These are phyloP conservation scores for Porphyrellus cyaneotinctus DNA, from an alignment of 768 basidiomycete genomes.

Conservation along the genomic window DNA sequence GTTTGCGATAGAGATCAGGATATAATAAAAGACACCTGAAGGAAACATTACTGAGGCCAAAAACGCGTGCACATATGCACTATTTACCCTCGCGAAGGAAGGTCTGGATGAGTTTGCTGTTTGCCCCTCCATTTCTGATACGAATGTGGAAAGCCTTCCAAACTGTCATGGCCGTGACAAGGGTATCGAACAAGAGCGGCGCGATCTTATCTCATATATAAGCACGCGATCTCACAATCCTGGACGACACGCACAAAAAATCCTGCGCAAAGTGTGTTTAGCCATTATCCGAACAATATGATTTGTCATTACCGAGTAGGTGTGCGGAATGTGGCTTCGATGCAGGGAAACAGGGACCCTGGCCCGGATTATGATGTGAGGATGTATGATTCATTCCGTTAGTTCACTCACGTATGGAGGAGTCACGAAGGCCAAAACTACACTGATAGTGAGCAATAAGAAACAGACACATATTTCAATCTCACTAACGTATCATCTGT, in stretches of 20 bases:
- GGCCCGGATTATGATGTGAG: constrained; percentile 30
- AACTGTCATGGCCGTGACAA: constrained; percentile 78
- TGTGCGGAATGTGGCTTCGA: constrained; percentile 83
- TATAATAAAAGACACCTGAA: constrained; percentile 73
- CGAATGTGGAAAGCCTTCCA: constrained; percentile 77
- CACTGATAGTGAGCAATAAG: constrained; percentile 10
- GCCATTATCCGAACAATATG: neutral
- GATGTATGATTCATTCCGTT: neutral
- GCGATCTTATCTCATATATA: constrained; percentile 52
- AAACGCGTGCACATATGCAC: constrained; percentile 1
- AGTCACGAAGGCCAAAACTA: constrained; percentile 64
- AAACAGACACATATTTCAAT: neutral
- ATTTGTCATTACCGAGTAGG: constrained; percentile 55
- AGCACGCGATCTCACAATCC: neutral
- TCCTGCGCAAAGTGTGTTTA: constrained; percentile 31
- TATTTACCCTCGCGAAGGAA: constrained; percentile 72
- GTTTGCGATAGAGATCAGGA: constrained; percentile 84
- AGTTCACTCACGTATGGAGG: constrained; percentile 50
- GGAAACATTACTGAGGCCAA: neutral
- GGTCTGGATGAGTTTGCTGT: constrained; percentile 76
- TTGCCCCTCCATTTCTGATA: constrained; percentile 68
- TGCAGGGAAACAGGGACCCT: constrained; percentile 74
- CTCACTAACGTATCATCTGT: constrained; percentile 65
- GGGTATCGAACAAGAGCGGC: constrained; percentile 74
- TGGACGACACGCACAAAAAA: constrained; percentile 49